A percentile compares a stretch with the other conserved stretches of the same genome.
These are phyloP conservation scores for Colletotrichum sp. DNA, from an alignment of 2,329 filamentous ascomycete genomes.

Conservation along the genomic window DNA sequence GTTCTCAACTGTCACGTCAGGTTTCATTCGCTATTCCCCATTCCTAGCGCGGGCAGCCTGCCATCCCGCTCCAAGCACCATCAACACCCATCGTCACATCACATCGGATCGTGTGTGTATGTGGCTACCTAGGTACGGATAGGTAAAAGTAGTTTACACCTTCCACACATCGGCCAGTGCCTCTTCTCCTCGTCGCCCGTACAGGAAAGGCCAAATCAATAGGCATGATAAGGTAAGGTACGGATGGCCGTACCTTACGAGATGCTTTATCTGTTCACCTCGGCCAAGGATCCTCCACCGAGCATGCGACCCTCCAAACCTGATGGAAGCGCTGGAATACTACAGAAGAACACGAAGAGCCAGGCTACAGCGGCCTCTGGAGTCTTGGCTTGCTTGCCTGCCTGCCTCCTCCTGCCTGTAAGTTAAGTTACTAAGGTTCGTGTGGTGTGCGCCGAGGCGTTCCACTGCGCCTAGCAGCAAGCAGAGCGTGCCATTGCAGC, in stretches of 20 bases:
- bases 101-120: neutral
- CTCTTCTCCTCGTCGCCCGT: neutral
- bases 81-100: neutral
- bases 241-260: neutral
- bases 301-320: neutral
- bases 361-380: neutral
- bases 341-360: slow-evolving; percentile 3
- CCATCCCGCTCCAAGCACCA: neutral
- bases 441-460: neutral
- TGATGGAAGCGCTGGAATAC: slow-evolving; percentile 4
- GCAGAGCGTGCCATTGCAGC: slow-evolving; percentile 6
- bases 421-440: neutral
- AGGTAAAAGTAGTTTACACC: neutral
- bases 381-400: neutral
- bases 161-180: neutral
- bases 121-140: neutral
- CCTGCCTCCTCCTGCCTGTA: neutral
- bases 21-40: neutral
- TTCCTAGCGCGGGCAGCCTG: neutral
- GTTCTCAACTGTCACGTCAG: neutral
- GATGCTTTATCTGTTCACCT: neutral
- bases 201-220: neutral
- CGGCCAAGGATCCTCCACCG: neutral
- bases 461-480: neutral
- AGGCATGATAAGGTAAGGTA: neutral